Evolutionary conservation across 805 yeast genomes (phyloP).

Genomic region (Metschnikowia lachancei): DNA sequence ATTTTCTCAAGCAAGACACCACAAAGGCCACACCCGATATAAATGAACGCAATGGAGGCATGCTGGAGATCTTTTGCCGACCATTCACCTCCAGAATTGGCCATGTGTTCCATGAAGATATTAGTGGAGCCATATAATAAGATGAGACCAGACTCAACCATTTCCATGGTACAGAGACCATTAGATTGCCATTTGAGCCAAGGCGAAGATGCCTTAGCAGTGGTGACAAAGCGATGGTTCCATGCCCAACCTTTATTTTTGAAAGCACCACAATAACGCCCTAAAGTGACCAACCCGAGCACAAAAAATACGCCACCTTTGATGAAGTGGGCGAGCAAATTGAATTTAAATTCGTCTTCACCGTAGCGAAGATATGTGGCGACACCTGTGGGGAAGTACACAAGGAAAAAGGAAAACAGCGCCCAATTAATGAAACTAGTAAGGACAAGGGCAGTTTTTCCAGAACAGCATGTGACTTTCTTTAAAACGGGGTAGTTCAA

Average conservation of each 20-base stretch:
- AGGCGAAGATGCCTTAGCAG: conserved; percentile 23
- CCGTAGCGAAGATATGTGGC: conserved; percentile 74
- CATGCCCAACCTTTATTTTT: conserved; percentile 82
- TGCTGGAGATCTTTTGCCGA: conserved; percentile 87
- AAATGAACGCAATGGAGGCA: conserved; percentile 86
- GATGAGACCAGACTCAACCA: conserved; percentile 73
- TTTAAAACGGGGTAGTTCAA: conserved; percentile 16
- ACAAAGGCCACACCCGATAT: conserved; percentile 86
- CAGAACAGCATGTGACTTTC: conserved; percentile 16
- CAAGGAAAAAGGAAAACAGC: conserved; percentile 56
- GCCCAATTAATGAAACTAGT: conserved; percentile 53
- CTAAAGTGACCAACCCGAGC: conserved; percentile 75
- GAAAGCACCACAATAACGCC: conserved; percentile 85
- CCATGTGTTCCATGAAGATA: conserved; percentile 82
- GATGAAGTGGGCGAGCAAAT: conserved; percentile 89
- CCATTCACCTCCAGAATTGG: conserved; percentile 73
- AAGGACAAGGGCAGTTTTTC: conserved; percentile 21
- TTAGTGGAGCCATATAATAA: conserved; percentile 88
- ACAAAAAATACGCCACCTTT: conserved; percentile 87
- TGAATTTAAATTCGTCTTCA: conserved; percentile 63
- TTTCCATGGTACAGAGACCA: conserved; percentile 74
- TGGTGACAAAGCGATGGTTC: conserved; percentile 48
- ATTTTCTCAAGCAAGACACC: conserved; percentile 80
- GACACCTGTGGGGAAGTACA: conserved; percentile 56
- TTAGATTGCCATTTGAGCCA: conserved; percentile 40